Base-by-base conservation (phyloP, 108 stramenopile genomes). In the Heterococcus sp. region DNA sequence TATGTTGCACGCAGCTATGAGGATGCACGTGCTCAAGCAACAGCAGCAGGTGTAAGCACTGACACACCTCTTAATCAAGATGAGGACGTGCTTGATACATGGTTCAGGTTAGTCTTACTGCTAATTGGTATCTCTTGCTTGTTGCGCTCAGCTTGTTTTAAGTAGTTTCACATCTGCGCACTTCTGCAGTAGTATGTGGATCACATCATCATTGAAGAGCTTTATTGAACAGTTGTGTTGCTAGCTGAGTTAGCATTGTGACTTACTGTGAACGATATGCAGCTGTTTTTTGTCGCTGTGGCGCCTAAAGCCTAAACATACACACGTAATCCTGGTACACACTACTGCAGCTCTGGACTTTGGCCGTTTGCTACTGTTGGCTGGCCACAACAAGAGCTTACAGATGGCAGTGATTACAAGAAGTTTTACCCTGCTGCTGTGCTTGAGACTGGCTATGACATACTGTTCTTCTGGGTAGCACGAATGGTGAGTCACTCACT, bases 381-480 rank as follows among this genome's bases (percentile, higher is more conserved):
- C 0, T 89, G 89, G 89, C 89, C 85, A 37, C 38, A 83, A 64
- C 32, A 33, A 11, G 82, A 75, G 74, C 69, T 68, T 32, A 0
- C 31, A 0, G 72, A 38, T 11, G 80, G 38, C 32, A 35, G 27
- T 1, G 80, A 82, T 46, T 65, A 73, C 34, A 36, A 71, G 0
- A 75, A 89, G 40, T 96, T 95, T 83, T 99, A 96, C 77, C 96
- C 98, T 32, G 90, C 92, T 29, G 91, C 95, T 1, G 93, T 91
- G 72, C 88, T 99, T 72, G 98, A 99, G 86, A 99, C 98, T 1
- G 98, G 98, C 26, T 95, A 96, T 75, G 98, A 99, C 88, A 99
- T 99, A 76, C 78, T 99, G 3, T 99, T 99, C 88, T 99, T 99
- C 84, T 99, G 98, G 98, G 98, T 99, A n/a, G 98, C 98, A 35